phyloP scores from a whole-genome alignment of 2,329 filamentous ascomycete genomes.

The Aspergillus hiratsukae region DNA sequence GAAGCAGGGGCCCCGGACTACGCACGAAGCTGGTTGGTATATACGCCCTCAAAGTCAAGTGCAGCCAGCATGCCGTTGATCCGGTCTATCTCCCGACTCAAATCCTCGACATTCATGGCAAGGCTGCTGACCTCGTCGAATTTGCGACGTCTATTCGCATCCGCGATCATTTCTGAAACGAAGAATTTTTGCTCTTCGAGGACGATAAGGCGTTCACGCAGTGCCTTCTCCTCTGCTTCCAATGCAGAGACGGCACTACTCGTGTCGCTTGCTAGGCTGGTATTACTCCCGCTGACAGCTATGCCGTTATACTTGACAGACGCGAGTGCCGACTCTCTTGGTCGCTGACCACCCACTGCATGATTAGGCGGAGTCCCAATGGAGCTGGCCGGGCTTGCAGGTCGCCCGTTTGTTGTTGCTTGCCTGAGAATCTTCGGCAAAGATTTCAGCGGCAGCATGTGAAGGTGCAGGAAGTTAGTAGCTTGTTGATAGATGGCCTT shows the following conservation, averaged over 20 bases:
- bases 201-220: constrained; percentile 74
- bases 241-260: constrained; percentile 60
- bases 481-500: constrained; percentile 78
- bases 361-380: constrained; percentile 21
- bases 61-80: constrained; percentile 61
- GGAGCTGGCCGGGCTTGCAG: constrained; percentile 21
- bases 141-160: constrained; percentile 68
- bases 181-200: constrained; percentile 89
- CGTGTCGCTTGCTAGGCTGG: constrained; percentile 51
- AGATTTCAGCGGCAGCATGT: constrained; percentile 83
- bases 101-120: constrained; percentile 73
- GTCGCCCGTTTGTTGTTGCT: constrained; percentile 49
- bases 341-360: constrained; percentile 20
- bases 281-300: constrained; percentile 44
- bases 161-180: constrained; percentile 77
- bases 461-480: constrained; percentile 76
- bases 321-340: constrained; percentile 48
- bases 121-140: constrained; percentile 85
- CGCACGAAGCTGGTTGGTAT: constrained; percentile 27
- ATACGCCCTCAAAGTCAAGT: constrained; percentile 59
- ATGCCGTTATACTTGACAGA: constrained; percentile 56
- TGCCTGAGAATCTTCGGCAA: constrained; percentile 65
- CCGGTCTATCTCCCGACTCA: constrained; percentile 70
- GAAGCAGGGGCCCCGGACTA: constrained; percentile 2
- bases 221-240: constrained; percentile 77